A percentile compares a stretch with the other conserved stretches of the same genome.
Conservation (phyloP, 176 grass and related monocot genomes). For the Avena eriantha region DNA sequence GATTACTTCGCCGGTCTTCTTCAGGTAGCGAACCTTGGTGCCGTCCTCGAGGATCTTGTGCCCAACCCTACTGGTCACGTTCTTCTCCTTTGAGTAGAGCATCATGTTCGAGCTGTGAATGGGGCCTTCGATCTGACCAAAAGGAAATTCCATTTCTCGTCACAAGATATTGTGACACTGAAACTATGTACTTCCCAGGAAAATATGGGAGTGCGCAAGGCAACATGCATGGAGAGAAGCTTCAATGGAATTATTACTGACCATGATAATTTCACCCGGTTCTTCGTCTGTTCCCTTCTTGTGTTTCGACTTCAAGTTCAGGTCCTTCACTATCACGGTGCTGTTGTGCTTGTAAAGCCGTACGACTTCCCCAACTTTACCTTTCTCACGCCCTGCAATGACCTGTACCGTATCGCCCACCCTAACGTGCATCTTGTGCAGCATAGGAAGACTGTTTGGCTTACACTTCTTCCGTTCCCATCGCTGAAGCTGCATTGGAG, state of each 20-base stretch:
- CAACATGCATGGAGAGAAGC: background rate
- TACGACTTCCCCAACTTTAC: conserved; percentile 83
- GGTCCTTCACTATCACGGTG: conserved; percentile 83
- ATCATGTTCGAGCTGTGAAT: conserved; percentile 99
- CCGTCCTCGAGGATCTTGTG: conserved; percentile 87
- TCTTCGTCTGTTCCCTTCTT: conserved; percentile 88
- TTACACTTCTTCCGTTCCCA: conserved; percentile 96
- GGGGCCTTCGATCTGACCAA: conserved; percentile 73
- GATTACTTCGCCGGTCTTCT: conserved; percentile 87
- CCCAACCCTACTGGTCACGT: conserved; percentile 80
- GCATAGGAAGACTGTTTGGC: conserved; percentile 84
- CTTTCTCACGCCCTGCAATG: conserved; percentile 87
- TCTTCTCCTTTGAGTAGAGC: conserved; percentile 92
- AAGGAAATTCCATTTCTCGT: background rate
- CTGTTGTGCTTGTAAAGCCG: conserved; percentile 85
- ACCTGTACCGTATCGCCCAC: conserved; percentile 86
- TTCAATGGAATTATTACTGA: conserved; percentile 32
- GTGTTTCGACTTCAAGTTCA: conserved; percentile 98
- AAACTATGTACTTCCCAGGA: conserved; percentile 1
- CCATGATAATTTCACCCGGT: conserved; percentile 89
- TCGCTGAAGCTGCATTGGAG: conserved; percentile 71
- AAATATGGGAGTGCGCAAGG: background rate
- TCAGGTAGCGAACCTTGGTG: conserved; percentile 76
- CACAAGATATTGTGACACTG: conserved; percentile 13
- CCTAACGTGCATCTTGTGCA: conserved; percentile 97